Percentiles rank a stretch among this genome's conserved stretches.
Conservation (phyloP, 2,329 filamentous ascomycete species). For the Zelopaecilomyces penicillatus region DNA sequence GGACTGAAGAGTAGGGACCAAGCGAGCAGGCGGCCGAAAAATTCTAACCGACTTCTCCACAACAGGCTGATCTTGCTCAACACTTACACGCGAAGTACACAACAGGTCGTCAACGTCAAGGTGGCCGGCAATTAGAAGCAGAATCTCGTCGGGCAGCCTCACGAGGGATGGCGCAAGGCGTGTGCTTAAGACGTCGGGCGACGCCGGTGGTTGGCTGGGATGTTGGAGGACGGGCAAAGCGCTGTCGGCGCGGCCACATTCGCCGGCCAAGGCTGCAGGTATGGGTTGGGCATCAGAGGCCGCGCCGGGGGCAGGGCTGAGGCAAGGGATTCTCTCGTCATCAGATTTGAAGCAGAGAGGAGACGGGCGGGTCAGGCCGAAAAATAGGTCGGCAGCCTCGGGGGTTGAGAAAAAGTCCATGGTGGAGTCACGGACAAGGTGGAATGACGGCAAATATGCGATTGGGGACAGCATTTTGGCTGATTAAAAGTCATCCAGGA, state of each 20-base stretch:
- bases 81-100: constrained; percentile 46
- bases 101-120: constrained; percentile 51
- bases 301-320: not conserved
- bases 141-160: constrained; percentile 46
- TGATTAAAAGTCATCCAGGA: too few species aligned
- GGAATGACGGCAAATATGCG: constrained; percentile 2
- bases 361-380: constrained; percentile 26
- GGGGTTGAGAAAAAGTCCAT: not conserved
- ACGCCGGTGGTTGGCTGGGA: not conserved
- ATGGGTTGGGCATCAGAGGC: constrained; percentile 23
- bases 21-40: too few species aligned
- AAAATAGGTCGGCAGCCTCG: constrained; percentile 22
- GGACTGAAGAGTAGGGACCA: too few species aligned
- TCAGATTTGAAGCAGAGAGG: constrained; percentile 7
- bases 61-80: not conserved
- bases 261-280: not conserved
- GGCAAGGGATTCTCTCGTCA: not conserved
- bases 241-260: not conserved
- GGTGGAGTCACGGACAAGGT: not conserved
- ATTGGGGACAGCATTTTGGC: too few species aligned
- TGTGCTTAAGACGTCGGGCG: not conserved
- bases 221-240: not conserved
- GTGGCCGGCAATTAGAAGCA: constrained; percentile 47
- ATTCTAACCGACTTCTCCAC: too few species aligned
- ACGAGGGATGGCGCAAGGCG: constrained; percentile 21